Evolutionary conservation across 2,329 filamentous ascomycete species (phyloP), one percentile per base, ranked within the genome.

Genomic region (Neonectria coccinea): DNA sequence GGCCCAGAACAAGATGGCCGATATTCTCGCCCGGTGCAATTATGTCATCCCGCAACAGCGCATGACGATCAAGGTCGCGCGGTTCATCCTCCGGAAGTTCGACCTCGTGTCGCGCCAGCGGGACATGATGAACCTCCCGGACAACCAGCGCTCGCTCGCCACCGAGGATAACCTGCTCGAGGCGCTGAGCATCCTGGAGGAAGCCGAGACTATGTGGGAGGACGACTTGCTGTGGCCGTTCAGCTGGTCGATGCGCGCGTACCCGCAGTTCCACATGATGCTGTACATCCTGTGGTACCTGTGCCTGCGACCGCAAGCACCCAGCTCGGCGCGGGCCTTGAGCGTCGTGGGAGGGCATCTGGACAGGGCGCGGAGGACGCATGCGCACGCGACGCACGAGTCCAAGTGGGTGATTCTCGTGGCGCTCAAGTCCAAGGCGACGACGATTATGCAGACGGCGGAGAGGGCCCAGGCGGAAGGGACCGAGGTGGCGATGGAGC

Each of bases 21-120:
- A 62, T 0, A 63, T 70, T 1, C 9, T 74, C 41, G n/a, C 48
- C 7, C 76, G 85, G 33, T 84, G 82, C 64, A 86, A 89, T 59
- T 84, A 84, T 68, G 81, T 82, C 0, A 79, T 88, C 1, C 87
- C 87, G 1, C 73, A 79, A 27, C 77, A 79, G 4, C 69, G 72
- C 27, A 69, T 78, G 58, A 76, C 76, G 1, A 60, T 75, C 9
- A 59, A 73, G 0, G 71, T 78, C 0, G 70, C 73, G 0, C 70
- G 69, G 0, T 65, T 79, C 10, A 69, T 81, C 7, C 42, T 77
- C 1, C 68, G 71, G 10, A 82, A 82, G 64, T 62, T 78, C 7
- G 79, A 89, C 48, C 84, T 85, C 70, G 82, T 82, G 0, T 80
- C 87, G 0, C 87, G 87, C 2, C 75, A 79, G n/a, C 75, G 79